Base-by-base conservation (phyloP, 2,329 filamentous ascomycete genomes). In the Alternaria sp. region DNA sequence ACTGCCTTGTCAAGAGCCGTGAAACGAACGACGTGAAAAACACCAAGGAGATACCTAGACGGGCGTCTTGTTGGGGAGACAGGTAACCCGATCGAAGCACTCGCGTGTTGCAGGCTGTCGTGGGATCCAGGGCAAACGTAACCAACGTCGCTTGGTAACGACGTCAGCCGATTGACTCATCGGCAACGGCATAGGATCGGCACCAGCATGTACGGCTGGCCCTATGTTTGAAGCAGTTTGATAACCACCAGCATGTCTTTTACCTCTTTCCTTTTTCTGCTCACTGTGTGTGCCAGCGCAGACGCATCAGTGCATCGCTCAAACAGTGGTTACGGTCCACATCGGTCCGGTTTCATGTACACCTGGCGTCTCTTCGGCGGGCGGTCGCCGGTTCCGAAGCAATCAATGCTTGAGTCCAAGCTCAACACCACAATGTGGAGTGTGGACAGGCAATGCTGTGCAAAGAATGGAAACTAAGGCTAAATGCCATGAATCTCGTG, bases 331-430 rank as follows among this genome's bases (percentile, higher is more conserved):
- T 57, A 46, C 61, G 60, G 59, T 59, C 65, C 68, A 68, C 58
- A 54, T 62, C 54, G 47, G 67, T 63, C 64, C 66, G 56, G 69
- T 72, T 72, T 71, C 67, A 72, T 51, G 58, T 71, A 57, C 32
- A 49, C 32, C 52, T 57, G 55, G 47, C 46, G 28, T 58, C 50
- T 36, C 21, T 32, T 56, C 26, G 46, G 46, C 17, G 28, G 54
- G 25, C 40, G 52, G 50, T 52, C 50, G 45, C 44, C 46, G 26
- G 54, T 28, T 36, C 62, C 62, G 51, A 47, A 25, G 45, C 28
- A 56, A 56, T 59, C 28, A 62, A 62, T 61, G 54, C 52, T 19
- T 32, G 46, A 21, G 49, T 45, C 60, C 56, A 50, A 59, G 60
- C 60, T 62, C 56, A 50, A 32, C 51, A 61, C 54, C 30, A 36